These are phyloP conservation scores for Wallacemonas sp. DNA, from an alignment of 208 protist species.

Conservation along the genomic window DNA sequence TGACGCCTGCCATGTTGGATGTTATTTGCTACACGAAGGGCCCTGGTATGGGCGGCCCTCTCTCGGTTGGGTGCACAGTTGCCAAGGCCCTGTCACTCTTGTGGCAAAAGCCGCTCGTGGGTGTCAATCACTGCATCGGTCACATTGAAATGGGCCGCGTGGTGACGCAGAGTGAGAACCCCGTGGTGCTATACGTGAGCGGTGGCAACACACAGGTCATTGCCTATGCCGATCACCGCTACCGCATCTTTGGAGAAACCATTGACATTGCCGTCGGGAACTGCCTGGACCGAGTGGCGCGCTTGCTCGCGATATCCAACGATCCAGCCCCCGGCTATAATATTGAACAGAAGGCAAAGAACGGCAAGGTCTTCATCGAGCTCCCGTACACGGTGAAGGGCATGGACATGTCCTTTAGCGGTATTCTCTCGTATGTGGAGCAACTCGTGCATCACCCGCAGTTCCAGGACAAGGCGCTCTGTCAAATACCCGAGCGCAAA, in stretches of 20 bases:
- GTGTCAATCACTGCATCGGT: constrained; percentile 99
- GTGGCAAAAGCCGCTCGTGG: constrained; percentile 94
- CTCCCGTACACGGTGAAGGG: constrained; percentile 98
- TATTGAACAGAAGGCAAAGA: constrained; percentile 97
- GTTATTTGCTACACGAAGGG: constrained; percentile 98
- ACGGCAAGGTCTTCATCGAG: constrained; percentile 85
- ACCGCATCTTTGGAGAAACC: constrained; percentile 99
- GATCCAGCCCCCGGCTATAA: constrained; percentile 99
- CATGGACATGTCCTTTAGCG: constrained; percentile 98
- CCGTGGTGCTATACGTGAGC: constrained; percentile 99
- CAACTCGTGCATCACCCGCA: constrained; percentile 64
- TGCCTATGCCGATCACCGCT: constrained; percentile 92
- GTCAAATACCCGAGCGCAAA: constrained; percentile 17
- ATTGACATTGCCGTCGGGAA: constrained; percentile 99
- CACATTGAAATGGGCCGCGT: constrained; percentile 99
- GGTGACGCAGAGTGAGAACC: constrained; percentile 94
- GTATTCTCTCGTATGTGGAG: constrained; percentile 93
- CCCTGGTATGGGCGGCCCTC: constrained; percentile 96
- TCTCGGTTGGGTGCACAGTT: constrained; percentile 89
- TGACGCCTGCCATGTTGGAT: constrained; percentile 88
- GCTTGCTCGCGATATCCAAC: constrained; percentile 96
- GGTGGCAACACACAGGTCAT: constrained; percentile 99
- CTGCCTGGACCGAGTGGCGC: constrained; percentile 97
- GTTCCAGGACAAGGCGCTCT: constrained; percentile 52
- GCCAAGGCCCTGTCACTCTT: constrained; percentile 73